Evolutionary conservation across 345 rosid genomes (phyloP).

Genomic region (Crucihimalaya himalaica): DNA sequence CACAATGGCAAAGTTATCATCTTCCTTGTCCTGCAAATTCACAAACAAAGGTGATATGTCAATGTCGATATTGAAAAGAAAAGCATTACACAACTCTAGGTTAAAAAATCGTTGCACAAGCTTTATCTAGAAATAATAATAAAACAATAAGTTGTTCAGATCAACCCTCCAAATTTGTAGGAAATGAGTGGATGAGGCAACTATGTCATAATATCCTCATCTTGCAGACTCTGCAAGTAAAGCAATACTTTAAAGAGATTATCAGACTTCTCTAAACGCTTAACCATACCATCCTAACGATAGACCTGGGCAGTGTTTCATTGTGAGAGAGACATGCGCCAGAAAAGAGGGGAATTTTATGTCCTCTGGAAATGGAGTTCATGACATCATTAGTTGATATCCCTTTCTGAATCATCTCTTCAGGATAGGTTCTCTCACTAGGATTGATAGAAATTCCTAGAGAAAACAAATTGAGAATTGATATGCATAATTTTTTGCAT

Average conservation of each 20-base stretch:
- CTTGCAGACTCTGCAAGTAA: too few species aligned
- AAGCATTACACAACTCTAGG: too few species aligned
- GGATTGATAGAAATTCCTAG: slow-evolving; percentile 18
- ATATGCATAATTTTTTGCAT: too few species aligned
- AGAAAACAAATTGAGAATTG: too few species aligned
- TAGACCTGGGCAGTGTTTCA: background rate
- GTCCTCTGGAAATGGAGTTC: background rate
- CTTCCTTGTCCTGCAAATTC: background rate
- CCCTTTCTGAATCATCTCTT: background rate
- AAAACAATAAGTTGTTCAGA: too few species aligned
- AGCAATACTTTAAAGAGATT: background rate
- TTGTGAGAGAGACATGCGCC: background rate
- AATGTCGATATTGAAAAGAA: too few species aligned
- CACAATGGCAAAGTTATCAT: background rate
- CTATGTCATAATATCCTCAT: background rate
- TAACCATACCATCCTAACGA: background rate
- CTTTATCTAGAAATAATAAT: too few species aligned
- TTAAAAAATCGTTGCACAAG: too few species aligned
- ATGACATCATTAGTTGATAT: background rate
- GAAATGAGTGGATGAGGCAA: too few species aligned
- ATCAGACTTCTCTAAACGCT: background rate
- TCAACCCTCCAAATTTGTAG: too few species aligned
- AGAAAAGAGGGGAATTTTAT: background rate
- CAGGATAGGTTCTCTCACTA: background rate
- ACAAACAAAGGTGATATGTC: background rate